These are phyloP conservation scores for Fusarium sp. DNA, from an alignment of 2,329 filamentous ascomycete species.

Conservation along the genomic window DNA sequence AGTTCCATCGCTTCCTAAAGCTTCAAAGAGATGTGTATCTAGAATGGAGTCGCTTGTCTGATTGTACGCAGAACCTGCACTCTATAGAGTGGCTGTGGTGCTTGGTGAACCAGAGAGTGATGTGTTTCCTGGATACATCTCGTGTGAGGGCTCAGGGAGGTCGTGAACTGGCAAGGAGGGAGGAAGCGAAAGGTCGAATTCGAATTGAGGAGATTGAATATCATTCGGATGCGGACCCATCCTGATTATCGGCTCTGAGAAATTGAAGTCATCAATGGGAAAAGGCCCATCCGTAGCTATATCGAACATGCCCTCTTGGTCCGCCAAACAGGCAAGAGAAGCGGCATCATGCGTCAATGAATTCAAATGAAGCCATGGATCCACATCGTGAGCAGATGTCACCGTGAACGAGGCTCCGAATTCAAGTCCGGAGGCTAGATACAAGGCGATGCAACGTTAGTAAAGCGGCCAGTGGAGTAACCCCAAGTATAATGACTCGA, in stretches of 20 bases:
- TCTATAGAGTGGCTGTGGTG: conserved; percentile 34
- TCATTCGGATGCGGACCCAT: conserved; percentile 6
- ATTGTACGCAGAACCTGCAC: conserved; percentile 7
- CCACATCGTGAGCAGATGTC: conserved; percentile 20
- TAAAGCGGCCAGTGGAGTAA: conserved; percentile 19
- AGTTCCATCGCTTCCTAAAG: neutral
- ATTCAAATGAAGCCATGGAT: conserved; percentile 6
- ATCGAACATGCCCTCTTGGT: conserved; percentile 5
- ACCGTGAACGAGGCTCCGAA: conserved; percentile 8
- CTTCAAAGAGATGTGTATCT: neutral
- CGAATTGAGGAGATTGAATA: neutral
- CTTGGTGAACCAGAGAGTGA: conserved; percentile 13
- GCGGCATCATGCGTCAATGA: neutral
- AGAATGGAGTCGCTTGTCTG: conserved; percentile 7
- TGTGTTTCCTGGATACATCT: neutral
- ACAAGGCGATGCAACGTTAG: conserved; percentile 21
- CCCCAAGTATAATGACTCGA: conserved; percentile 27
- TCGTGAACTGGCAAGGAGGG: neutral
- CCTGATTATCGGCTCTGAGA: neutral
- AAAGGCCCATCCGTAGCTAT: neutral
- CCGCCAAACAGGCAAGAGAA: conserved; percentile 15
- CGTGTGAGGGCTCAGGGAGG: neutral
- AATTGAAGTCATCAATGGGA: neutral
- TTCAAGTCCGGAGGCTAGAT: conserved; percentile 20
- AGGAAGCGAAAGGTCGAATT: neutral